A percentile compares a stretch with the other conserved stretches of the same genome.
Evolutionary conservation across 345 rosid species (phyloP).

Genomic region (Arabis alpina): DNA sequence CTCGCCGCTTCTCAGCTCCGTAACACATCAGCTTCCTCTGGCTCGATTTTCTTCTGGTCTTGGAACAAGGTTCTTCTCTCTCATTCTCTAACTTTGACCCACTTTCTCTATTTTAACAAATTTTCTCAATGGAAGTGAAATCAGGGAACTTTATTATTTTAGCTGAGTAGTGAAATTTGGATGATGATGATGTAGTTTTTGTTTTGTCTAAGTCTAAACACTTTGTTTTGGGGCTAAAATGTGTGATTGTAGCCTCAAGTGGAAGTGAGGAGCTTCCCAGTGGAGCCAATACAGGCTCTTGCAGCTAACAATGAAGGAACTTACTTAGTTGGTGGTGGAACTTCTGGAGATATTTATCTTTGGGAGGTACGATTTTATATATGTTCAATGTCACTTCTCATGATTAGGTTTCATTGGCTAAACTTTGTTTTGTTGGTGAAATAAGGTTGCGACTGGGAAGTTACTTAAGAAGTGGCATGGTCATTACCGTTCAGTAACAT

Average conservation of each 20-base stretch:
- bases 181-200: too few relatives aligned
- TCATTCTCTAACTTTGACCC: neutral
- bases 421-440: neutral
- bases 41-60: slow-evolving; percentile 75
- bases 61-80: slow-evolving; percentile 59
- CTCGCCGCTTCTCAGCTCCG: slow-evolving; percentile 80
- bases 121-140: neutral
- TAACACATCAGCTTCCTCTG: slow-evolving; percentile 59
- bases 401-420: slow-evolving; percentile 3
- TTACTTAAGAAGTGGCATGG: slow-evolving; percentile 85
- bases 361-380: slow-evolving; percentile 66
- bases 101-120: too few relatives aligned
- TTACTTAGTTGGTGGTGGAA: slow-evolving; percentile 81
- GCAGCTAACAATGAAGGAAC: slow-evolving; percentile 71
- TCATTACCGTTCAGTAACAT: slow-evolving; percentile 72
- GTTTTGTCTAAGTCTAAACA: neutral
- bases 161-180: neutral
- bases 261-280: slow-evolving; percentile 76
- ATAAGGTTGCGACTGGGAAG: slow-evolving; percentile 75
- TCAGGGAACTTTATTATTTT: neutral
- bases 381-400: neutral
- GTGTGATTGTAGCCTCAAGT: slow-evolving; percentile 67
- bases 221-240: neutral
- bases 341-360: slow-evolving; percentile 65
- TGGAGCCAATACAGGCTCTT: slow-evolving; percentile 72